Evolutionary conservation across 106 monocot genomes (phyloP).

Genomic region (Triglochin maritima): DNA sequence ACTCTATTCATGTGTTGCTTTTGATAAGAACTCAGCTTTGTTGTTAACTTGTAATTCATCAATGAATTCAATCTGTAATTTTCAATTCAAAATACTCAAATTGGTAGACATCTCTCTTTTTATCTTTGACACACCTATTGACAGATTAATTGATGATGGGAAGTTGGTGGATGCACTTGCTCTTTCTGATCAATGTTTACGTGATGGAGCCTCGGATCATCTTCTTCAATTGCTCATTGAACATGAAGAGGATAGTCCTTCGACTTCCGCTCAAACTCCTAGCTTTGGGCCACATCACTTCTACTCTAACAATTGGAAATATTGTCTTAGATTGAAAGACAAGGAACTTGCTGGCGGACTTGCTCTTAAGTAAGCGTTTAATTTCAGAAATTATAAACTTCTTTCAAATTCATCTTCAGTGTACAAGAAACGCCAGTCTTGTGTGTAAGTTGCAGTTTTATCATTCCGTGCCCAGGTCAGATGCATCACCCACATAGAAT

Average conservation of each 20-base stretch:
- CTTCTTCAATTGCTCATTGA: slow-evolving; percentile 85
- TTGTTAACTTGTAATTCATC: too few species aligned
- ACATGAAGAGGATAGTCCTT: slow-evolving; percentile 36
- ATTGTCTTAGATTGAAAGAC: slow-evolving; percentile 82
- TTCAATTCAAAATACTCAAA: too few species aligned
- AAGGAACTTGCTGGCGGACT: slow-evolving; percentile 74
- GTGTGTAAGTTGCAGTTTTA: too few species aligned
- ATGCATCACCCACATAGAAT: too few species aligned
- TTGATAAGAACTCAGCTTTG: too few species aligned
- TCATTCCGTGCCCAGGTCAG: too few species aligned
- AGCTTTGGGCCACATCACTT: slow-evolving; percentile 30
- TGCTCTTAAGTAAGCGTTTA: slow-evolving; percentile 70
- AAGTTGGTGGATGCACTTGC: slow-evolving; percentile 93
- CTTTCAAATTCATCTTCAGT: too few species aligned
- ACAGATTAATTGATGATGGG: slow-evolving; percentile 81
- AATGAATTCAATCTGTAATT: too few species aligned
- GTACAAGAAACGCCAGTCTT: too few species aligned
- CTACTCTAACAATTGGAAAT: slow-evolving; percentile 63
- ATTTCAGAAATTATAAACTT: not conserved
- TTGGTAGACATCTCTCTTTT: not conserved
- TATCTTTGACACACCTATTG: slow-evolving; percentile 1
- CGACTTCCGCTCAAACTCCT: slow-evolving; percentile 17
- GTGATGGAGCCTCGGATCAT: slow-evolving; percentile 79
- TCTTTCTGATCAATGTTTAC: slow-evolving; percentile 79
- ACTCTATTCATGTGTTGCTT: too few species aligned